phyloP scores from a whole-genome alignment of 1,284 basidiomycete genomes.

The Cerioporus squamosus region DNA sequence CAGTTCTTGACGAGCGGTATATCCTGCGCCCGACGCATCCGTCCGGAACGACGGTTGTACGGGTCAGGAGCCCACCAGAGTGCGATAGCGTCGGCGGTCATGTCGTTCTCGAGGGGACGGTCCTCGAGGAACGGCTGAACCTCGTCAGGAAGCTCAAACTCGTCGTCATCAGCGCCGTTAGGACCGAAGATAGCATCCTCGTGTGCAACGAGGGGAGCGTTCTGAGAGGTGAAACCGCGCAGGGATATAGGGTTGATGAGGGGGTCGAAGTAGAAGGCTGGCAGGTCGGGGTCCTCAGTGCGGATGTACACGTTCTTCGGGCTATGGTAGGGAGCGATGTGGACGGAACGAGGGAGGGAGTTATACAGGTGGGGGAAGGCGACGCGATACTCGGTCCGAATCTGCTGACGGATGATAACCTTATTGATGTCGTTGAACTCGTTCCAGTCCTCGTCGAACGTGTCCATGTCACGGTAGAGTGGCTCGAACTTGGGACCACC shows the following conservation, averaged over 20 bases:
- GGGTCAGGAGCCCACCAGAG: constrained; percentile 99
- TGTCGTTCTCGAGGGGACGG: constrained; percentile 85
- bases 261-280: constrained; percentile 99
- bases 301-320: constrained; percentile 99
- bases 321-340: constrained; percentile 90
- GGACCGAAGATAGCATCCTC: constrained; percentile 93
- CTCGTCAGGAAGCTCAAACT: constrained; percentile 86
- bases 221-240: constrained; percentile 84
- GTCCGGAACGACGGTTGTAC: constrained; percentile 91
- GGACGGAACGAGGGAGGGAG: constrained; percentile 94
- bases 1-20: constrained; percentile 96
- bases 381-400: constrained; percentile 99
- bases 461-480: constrained; percentile 93
- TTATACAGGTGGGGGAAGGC: constrained; percentile 99
- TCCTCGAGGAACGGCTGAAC: constrained; percentile 86
- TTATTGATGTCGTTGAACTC: constrained; percentile 99
- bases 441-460: constrained; percentile 99
- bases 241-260: constrained; percentile 96
- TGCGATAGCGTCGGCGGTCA: constrained; percentile 96
- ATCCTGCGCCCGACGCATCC: constrained; percentile 94
- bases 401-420: constrained; percentile 98
- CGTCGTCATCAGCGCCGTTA: constrained; percentile 83
- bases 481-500: constrained; percentile 99
- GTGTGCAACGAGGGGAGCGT: constrained; percentile 82
- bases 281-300: constrained; percentile 97